A percentile compares a stretch with the other conserved stretches of the same genome.
phyloP scores from a whole-genome alignment of 176 grass and related monocot species.

The Oryza meridionalis region DNA sequence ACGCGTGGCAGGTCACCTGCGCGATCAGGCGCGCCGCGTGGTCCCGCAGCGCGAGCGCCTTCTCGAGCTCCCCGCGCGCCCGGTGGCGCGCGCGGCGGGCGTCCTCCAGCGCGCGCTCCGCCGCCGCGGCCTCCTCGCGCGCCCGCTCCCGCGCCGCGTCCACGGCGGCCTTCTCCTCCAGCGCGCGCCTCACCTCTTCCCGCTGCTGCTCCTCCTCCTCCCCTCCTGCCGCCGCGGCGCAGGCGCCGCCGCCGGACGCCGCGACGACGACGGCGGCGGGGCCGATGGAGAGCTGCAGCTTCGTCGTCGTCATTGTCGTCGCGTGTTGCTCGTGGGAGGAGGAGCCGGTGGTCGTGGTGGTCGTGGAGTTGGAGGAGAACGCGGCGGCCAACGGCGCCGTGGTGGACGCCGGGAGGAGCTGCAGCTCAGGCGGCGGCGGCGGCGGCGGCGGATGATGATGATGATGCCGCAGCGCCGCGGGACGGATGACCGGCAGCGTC shows the following conservation, averaged over 20 bases:
- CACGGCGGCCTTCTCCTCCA: conserved; percentile 62
- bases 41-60: conserved; percentile 64
- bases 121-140: conserved; percentile 55
- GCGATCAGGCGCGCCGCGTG: conserved; percentile 62
- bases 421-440: conserved; percentile 52
- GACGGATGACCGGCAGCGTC: conserved; percentile 40
- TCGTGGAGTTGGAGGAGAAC: neutral
- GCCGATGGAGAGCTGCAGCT: conserved; percentile 79
- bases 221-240: neutral
- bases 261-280: neutral
- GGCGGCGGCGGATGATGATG: neutral
- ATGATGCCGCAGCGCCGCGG: neutral
- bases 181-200: conserved; percentile 43
- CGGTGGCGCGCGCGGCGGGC: conserved; percentile 61
- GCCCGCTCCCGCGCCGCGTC: conserved; percentile 62
- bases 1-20: conserved; percentile 87
- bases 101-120: conserved; percentile 69
- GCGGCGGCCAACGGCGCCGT: neutral
- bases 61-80: conserved; percentile 62
- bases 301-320: conserved; percentile 46
- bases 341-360: neutral
- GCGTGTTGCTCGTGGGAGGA: conserved; percentile 37
- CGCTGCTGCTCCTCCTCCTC: neutral
- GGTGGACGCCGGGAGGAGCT: conserved; percentile 62
- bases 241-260: neutral